A percentile compares a stretch with the other conserved stretches of the same genome.
phyloP scores from a whole-genome alignment of 140 eudicot species.

The Senecio squalidus region DNA sequence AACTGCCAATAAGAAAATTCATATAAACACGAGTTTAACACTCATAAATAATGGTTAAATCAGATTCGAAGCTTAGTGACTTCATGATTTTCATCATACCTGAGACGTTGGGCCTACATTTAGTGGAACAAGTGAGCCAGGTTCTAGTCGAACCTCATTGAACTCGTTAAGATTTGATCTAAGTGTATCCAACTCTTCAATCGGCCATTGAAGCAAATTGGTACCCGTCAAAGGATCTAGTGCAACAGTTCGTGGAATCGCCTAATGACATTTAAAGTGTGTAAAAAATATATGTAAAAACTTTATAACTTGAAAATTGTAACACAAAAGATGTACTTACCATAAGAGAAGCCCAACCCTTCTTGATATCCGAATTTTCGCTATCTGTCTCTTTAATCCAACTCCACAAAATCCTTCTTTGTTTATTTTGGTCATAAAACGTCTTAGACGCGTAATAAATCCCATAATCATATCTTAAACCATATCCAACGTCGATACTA shows the following conservation, averaged over 20 bases:
- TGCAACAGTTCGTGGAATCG: conserved; percentile 69
- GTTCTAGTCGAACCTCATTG: conserved; percentile 35
- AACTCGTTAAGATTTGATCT: conserved; percentile 43
- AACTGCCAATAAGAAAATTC: conserved; percentile 33
- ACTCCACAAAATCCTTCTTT: conserved; percentile 75
- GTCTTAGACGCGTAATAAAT: conserved; percentile 80
- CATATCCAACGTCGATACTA: conserved; percentile 59
- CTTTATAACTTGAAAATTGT: background rate
- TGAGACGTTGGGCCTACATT: conserved; percentile 58
- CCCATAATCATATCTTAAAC: conserved; percentile 78
- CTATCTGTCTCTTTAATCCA: conserved; percentile 76
- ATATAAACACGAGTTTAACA: background rate
- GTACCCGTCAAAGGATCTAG: conserved; percentile 58
- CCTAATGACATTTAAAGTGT: conserved; percentile 24
- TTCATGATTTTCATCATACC: conserved; percentile 26
- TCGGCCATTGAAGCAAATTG: conserved; percentile 84
- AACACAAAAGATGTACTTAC: conserved; percentile 25
- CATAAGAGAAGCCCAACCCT: conserved; percentile 85
- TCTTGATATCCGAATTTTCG: conserved; percentile 50
- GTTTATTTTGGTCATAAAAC: conserved; percentile 64
- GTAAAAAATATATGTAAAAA: background rate
- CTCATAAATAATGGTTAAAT: background rate
- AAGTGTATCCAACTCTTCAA: conserved; percentile 68
- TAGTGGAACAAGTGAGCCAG: conserved; percentile 66
- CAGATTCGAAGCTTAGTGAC: background rate